Evolutionary conservation across 1,284 basidiomycete species (phyloP), one percentile per base, ranked within the genome.

Genomic region (Irpex lacteus): DNA sequence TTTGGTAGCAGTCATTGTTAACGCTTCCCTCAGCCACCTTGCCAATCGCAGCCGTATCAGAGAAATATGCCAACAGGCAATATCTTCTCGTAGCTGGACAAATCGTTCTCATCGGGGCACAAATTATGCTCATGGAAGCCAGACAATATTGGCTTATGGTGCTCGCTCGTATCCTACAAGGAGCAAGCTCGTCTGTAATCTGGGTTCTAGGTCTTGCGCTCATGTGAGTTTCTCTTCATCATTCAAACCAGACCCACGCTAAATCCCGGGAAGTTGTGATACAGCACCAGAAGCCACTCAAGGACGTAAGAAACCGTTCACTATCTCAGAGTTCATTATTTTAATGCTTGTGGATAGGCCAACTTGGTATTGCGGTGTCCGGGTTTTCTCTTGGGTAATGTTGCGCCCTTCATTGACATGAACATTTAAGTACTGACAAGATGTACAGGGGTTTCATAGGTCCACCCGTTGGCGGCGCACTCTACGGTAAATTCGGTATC

Each of bases 41-140:
- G 32, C 86, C 89, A 0, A 84, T 90, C 56, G 89, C 91, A 0
- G 82, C 83, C 68, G 77, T 87, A 50, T 89, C 92, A 5, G 91
- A 93, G 72, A 80, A 74, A 49, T 85, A 84, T 63, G 75, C 80
- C 26, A 81, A 80, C 32, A 78, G 92, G 57, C 81, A 83, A 59
- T 73, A 73, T 1, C 90, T 90, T 2, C 78, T 94, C 47, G 70
- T 93, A 4, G 62, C 80, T 5, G 91, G 89, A 4, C 78, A 89
- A 13, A 11, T 85, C 2, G 70, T 84, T 13, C 79, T 91, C 11
- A 76, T 87, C 7, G 85, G 80, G 3, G 82, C 87, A 15, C 84
- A 87, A 71, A 75, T 93, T 21, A 80, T 94, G 77, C 82, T 94
- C 59, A 94, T 94, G 91, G 85, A 91, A 65, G 88, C 90, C 0